A percentile compares a stretch with the other conserved stretches of the same genome.
phyloP scores from a whole-genome alignment of 169 alveolate species.

The Fabrea salina region DNA sequence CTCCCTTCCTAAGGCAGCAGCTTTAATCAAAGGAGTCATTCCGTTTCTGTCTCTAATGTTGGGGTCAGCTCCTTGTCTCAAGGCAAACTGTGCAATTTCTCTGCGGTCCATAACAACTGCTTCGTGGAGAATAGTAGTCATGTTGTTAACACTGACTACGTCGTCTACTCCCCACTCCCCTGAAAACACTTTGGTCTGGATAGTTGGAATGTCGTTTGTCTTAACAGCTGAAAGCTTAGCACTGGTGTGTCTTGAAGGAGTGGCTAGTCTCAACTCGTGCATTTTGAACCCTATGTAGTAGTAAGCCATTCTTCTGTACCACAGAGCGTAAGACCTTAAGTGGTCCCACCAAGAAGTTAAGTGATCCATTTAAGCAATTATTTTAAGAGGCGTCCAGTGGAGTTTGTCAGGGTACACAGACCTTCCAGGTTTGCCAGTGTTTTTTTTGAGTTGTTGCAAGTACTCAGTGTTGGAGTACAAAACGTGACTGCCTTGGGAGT shows the following conservation, averaged over 20 bases:
- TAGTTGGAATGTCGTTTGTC: not conserved
- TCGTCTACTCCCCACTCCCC: not conserved
- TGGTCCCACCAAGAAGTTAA: too few species aligned
- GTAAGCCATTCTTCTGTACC: not conserved
- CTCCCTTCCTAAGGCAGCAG: constrained; percentile 29
- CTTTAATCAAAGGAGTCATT: constrained; percentile 33
- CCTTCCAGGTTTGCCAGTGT: constrained; percentile 26
- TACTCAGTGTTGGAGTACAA: constrained; percentile 5
- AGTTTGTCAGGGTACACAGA: constrained; percentile 22
- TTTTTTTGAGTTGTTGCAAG: not conserved
- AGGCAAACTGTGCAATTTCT: not conserved
- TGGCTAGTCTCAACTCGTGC: not conserved
- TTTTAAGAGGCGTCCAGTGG: constrained; percentile 30
- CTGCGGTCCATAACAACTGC: constrained; percentile 24
- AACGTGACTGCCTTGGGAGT: constrained; percentile 8
- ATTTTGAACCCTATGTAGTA: not conserved
- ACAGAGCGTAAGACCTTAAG: too few species aligned
- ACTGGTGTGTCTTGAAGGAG: not conserved
- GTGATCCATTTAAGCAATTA: constrained; percentile 6
- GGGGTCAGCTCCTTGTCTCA: constrained; percentile 29
- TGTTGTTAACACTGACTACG: not conserved
- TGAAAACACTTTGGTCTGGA: not conserved
- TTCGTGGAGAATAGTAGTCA: constrained; percentile 36
- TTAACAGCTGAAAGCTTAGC: not conserved
- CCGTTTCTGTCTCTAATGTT: constrained; percentile 31